Conservation (phyloP, 2,329 filamentous ascomycete genomes). For the Fusarium hainanense region DNA sequence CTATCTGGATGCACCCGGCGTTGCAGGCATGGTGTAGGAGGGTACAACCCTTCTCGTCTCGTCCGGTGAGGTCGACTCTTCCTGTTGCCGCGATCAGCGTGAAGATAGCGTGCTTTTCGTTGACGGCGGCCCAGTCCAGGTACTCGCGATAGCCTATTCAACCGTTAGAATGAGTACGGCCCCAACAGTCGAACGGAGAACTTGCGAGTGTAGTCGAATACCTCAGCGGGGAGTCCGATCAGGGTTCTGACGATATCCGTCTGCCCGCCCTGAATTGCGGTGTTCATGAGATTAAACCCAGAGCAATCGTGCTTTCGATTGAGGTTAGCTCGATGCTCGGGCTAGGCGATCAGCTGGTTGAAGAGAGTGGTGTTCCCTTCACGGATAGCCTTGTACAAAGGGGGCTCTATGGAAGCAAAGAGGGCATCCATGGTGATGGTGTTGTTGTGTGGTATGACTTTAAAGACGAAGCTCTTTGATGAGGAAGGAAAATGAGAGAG, state of each 20-base stretch:
- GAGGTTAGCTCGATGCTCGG: background rate
- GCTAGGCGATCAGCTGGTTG: background rate
- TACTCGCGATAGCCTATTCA: too few species aligned
- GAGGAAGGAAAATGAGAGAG: background rate
- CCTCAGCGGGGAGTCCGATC: too few species aligned
- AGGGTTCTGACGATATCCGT: too few species aligned
- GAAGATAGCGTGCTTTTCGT: background rate
- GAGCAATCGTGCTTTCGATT: background rate
- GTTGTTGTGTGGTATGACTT: background rate
- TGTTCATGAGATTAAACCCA: accelerated
- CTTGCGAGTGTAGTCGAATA: too few species aligned
- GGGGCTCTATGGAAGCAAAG: background rate
- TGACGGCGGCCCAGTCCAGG: too few species aligned
- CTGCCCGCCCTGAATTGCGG: too few species aligned
- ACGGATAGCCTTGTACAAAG: background rate
- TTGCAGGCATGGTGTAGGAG: too few species aligned
- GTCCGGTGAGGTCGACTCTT: too few species aligned
- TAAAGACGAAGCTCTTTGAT: background rate
- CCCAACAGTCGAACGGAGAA: too few species aligned
- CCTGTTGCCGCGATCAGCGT: background rate
- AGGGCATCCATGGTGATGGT: background rate
- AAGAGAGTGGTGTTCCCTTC: background rate
- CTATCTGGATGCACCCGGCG: too few species aligned
- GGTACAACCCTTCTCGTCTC: too few species aligned
- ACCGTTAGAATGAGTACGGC: too few species aligned